Conservation (phyloP, 345 rosid genomes). For the Eucalyptus lansdowneana region DNA sequence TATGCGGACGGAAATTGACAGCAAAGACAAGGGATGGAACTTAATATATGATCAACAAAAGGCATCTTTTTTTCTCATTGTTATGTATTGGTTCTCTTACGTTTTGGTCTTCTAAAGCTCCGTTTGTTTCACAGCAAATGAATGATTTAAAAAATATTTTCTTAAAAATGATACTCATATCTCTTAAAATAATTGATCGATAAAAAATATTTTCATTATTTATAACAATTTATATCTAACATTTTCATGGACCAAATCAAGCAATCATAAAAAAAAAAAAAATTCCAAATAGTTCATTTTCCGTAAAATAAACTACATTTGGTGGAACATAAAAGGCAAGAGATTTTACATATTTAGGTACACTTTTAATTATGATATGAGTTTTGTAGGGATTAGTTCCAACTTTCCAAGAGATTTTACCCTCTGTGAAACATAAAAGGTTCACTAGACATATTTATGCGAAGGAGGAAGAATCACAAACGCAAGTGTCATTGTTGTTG, state of each 20-base stretch:
- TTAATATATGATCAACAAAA: not conserved
- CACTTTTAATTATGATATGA: not conserved
- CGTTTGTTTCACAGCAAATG: not conserved
- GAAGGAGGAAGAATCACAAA: too few species aligned
- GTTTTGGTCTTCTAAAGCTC: not conserved
- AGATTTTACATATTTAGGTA: not conserved
- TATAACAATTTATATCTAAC: too few species aligned
- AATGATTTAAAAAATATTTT: too few species aligned
- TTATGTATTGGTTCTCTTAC: not conserved
- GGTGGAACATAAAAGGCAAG: too few species aligned
- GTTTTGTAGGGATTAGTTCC: not conserved
- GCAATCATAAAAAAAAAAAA: not conserved
- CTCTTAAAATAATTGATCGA: too few species aligned
- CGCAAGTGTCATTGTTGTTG: too few species aligned
- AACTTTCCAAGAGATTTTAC: too few species aligned
- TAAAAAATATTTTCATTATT: too few species aligned
- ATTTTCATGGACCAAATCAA: not conserved
- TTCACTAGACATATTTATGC: not conserved
- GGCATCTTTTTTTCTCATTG: not conserved
- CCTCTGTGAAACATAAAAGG: not conserved
- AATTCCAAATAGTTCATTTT: too few species aligned
- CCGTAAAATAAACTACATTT: not conserved
- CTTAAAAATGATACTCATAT: not conserved
- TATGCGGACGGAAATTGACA: not conserved
- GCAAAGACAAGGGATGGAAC: not conserved